Base-by-base conservation (phyloP, 257 asterid genomes). In the Solanum virginianum region DNA sequence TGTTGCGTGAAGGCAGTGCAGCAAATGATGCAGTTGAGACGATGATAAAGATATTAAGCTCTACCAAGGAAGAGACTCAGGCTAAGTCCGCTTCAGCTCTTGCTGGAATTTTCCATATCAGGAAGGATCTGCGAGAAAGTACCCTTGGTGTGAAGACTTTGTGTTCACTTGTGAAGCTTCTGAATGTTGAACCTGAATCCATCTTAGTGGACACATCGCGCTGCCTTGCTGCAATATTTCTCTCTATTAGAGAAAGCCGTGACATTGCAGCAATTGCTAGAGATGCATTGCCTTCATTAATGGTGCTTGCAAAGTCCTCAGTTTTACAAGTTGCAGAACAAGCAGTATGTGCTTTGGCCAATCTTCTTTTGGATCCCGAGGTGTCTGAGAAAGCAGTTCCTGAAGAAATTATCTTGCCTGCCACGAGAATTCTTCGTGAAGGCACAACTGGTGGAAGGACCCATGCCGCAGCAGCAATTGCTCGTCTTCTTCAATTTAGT, bases 21-120 rank as follows among this genome's bases (percentile, higher is more conserved):
- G 95, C 97, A 86, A 97, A 95, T 90, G 99, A 97, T 91, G 98
- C 99, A 54, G 90, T 97, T 65, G 98, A 93, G 91, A 97, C 98
- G 8, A 94, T 97, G 95, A 91, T 97, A 86, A 97, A 92, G 89
- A 91, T 97, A 84, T 88, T 97, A 88, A 89, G 91, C 89, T 97
- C 95, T 74, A 87, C 89, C 70, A 97, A 87, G 82, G 98, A 95
- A 88, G 99, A 97, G 91, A 95, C 99, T 90, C 98, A 90, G 87
- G 95, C 95, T 7, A 95, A 94, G 88, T 94, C 99, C 55, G 96
- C 98, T 7, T 92, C 90, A 81, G 95, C 98, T 85, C 96, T 97
- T 84, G 95, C 99, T 86, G 94, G 95, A 82, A 92, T 97, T 71
- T 95, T 97, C 87, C 90, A 89, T 88, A 91, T 91, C 87, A 92